Base-by-base conservation (phyloP, 495 filamentous ascomycete genomes). In the Aspergillus biplanus region DNA sequence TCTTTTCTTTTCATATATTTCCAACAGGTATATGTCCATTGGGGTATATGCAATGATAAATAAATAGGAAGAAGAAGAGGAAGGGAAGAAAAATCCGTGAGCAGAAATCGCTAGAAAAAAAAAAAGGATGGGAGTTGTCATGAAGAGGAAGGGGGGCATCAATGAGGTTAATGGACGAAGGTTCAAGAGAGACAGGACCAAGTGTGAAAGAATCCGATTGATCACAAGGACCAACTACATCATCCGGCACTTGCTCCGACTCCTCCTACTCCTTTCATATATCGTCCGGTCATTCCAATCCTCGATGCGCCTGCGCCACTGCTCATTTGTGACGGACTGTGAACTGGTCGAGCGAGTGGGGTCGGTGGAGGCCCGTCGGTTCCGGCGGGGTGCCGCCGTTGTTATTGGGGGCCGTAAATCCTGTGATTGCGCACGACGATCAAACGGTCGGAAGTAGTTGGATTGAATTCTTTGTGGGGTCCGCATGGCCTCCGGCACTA, bases 281-380 rank as follows among this genome's bases (percentile, higher is more conserved):
- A 80, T 78, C 2, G 78, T 80, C 55, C 70, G 69, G 56, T 79
- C 74, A 48, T 80, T 80, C 78, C 77, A 80, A 56, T 79, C 75
- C 50, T 78, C 71, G 44, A 80, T 80, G 3, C 78, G 74, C 18
- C 73, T 68, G 50, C 78, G 72, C 78, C 78, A 80, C 50, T 76
- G 74, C 56, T 78, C 72, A 33, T 75, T 75, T 15, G 69, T 64
- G 0, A 72, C 67, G 42, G 72, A 70, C 21, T 72, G 68, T 18
- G 74, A 68, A 57, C 70, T 75, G 13, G 63, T 69, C 8, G 68
- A 71, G 16, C 65, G 62, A 1, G 69, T 71, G 0, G 78, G 76
- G 35, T 79, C 76, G 0, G 76, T 79, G 9, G 74, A 78, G 7
- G 73, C 76, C 6, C 78, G 74, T 33, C 74, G 71, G 33, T 70